Evolutionary conservation across 2,329 filamentous ascomycete genomes (phyloP).

Genomic region (Penicillium frequentans): DNA sequence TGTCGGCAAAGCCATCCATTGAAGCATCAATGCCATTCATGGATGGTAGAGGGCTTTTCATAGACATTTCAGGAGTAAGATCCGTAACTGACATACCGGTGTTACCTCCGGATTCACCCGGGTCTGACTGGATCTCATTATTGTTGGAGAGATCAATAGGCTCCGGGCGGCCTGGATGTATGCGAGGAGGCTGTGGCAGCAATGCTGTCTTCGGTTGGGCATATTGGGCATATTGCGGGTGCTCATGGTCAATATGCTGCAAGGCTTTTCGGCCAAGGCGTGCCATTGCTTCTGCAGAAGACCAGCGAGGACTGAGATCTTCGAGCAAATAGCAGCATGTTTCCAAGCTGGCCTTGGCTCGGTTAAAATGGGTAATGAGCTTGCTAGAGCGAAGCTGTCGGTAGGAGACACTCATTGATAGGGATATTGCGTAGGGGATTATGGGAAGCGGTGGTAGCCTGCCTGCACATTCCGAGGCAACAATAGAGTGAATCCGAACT

Average conservation of each 20-base stretch:
- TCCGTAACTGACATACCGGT: not conserved
- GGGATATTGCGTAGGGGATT: slow-evolving; percentile 56
- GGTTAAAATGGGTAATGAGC: slow-evolving; percentile 41
- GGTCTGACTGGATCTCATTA: not conserved
- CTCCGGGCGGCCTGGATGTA: not conserved
- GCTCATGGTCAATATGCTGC: slow-evolving; percentile 28
- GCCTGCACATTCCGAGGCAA: slow-evolving; percentile 47
- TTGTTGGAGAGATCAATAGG: not conserved
- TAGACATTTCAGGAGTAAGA: slow-evolving; percentile 9
- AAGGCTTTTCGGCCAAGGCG: slow-evolving; percentile 40
- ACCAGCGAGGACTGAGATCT: slow-evolving; percentile 36
- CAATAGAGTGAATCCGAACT: slow-evolving; percentile 55
- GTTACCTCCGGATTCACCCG: not conserved
- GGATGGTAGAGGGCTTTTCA: slow-evolving; percentile 43
- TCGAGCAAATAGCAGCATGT: slow-evolving; percentile 39
- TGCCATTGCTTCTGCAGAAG: slow-evolving; percentile 44
- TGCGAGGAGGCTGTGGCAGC: not conserved
- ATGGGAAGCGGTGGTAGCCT: slow-evolving; percentile 54
- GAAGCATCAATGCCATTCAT: slow-evolving; percentile 37
- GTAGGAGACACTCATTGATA: slow-evolving; percentile 58
- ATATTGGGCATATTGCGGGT: not conserved
- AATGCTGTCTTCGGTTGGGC: not conserved
- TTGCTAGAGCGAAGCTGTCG: slow-evolving; percentile 56
- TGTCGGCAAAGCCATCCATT: slow-evolving; percentile 33
- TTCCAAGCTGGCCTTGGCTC: slow-evolving; percentile 37